A percentile compares a stretch with the other conserved stretches of the same genome.
Evolutionary conservation across 257 asterid species (phyloP).

Genomic region (Przewalskia tangutica): DNA sequence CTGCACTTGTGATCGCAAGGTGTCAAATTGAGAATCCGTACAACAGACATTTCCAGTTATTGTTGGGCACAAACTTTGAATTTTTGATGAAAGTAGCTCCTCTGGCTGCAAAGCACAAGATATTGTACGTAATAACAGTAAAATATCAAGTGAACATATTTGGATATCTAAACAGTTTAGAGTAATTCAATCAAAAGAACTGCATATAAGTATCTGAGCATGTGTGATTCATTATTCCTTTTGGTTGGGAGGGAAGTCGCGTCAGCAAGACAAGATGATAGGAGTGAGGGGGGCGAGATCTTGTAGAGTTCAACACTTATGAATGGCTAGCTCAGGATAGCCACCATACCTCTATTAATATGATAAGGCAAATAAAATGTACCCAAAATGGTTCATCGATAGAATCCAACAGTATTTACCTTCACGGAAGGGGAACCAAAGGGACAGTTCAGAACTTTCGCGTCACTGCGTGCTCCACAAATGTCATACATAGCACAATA

Average conservation of each 20-base stretch:
- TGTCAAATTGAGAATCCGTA: conserved; percentile 75
- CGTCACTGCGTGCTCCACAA: conserved; percentile 80
- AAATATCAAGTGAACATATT: background rate
- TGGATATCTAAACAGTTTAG: background rate
- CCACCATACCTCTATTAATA: background rate
- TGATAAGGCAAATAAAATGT: background rate
- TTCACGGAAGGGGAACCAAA: conserved; percentile 56
- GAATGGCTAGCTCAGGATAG: background rate
- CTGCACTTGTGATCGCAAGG: conserved; percentile 82
- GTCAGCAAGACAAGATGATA: background rate
- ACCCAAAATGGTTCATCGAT: background rate
- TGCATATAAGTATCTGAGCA: background rate
- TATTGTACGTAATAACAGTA: background rate
- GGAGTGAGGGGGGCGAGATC: background rate
- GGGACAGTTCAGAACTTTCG: conserved; percentile 88
- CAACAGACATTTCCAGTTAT: conserved; percentile 91
- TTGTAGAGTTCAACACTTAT: background rate
- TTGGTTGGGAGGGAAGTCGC: background rate
- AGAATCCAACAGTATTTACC: conserved; percentile 29
- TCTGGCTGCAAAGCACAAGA: conserved; percentile 48
- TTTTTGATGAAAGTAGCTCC: conserved; percentile 67
- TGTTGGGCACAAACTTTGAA: conserved; percentile 95
- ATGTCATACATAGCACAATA: conserved; percentile 88
- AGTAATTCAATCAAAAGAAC: background rate
- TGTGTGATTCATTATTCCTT: background rate